Evolutionary conservation across 2,329 filamentous ascomycete species (phyloP), one percentile per base, ranked within the genome.

Genomic region (Ascochyta lentis): DNA sequence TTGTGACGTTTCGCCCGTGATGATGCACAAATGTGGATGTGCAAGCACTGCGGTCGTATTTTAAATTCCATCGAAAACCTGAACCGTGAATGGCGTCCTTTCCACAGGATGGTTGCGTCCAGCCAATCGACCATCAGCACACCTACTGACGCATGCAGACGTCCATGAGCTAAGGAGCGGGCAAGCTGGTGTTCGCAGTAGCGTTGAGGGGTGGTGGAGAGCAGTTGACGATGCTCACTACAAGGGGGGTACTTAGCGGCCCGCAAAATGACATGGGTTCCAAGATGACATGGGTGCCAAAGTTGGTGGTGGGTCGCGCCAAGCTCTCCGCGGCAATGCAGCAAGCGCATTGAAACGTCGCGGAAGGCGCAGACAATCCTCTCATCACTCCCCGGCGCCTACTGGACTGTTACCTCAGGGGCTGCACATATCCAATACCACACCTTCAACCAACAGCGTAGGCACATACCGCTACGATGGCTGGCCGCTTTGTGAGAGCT

Each of bases 401-500:
- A 56, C 47, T 43, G 42, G 37, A 43, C 34, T 47, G 31, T 40
- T 31, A 37, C 47, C 29, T 56, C 53, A 56, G 53, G 53, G 43
- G 53, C 47, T 29, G 53, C 53, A 49, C 33, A 50, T 22, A 33
- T 38, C 29, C 33, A 16, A 31, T 41, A 19, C 42, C 37, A 49
- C 47, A 24, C 29, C 24, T 24, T 29, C 47, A 46, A 33, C 38
- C 24, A 39, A 46, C 34, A 47, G 42, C 38, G n/a, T 31, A 56
- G 38, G 41, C 37, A 56, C 33, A 31, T 19, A 47, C 42, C 44
- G 47, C 56, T 57, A 61, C 55, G 51, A 90, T 90, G 87, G 84
- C 87, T 67, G 87, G 87, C 71, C 85, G 87, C 74, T 90, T 90
- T 76, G 88, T 90, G 72, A 84, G 87, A 78, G 84, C 87, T 66